Base-by-base conservation (phyloP, 1,284 basidiomycete species). In the Apiotrichum gamsii region DNA sequence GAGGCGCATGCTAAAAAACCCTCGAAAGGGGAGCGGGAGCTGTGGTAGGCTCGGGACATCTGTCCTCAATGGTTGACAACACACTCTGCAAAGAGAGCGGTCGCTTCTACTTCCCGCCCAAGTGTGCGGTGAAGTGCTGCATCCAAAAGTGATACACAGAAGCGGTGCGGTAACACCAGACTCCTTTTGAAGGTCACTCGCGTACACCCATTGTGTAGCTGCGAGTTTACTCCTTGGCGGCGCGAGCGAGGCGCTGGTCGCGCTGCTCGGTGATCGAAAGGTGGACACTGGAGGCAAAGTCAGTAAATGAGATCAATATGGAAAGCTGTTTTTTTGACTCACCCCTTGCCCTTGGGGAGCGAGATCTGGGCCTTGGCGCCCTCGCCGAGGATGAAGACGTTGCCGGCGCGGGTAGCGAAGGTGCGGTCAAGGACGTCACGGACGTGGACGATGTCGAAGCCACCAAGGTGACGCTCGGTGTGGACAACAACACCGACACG, bases 321-420 rank as follows among this genome's bases (percentile, higher is more conserved):
- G 39, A 95, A 85, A n/a, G n/a, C n/a, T n/a, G n/a, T n/a, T n/a
- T 77, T 93, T 93, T 72, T 84, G 85, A 77, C 94, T n/a, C n/a
- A n/a, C n/a, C n/a, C 95, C 81, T 95, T 95, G 77, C 94, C 94
- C 79, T 90, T 93, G 65, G 94, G 94, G 69, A 98, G 78, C 41
- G 94, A 97, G 77, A 98, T 82, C 85, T 90, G 91, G 48, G 94
- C 83, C 82, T 98, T 98, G 74, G 73, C 80, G 54, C 90, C 90
- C 77, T 94, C 85, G 61, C 95, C 94, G 60, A 97, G 90, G 67
- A 97, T 86, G 76, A 98, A 97, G 72, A 98, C 88, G 82, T 98
- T 98, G 69, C 84, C 84, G 58, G 97, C 81, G 72, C 91, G 88
- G 64, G 91, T 96, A 60, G 91, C 89, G 69, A 95, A 95, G 56